Evolutionary conservation across 1,139 yeast genomes (phyloP).

Genomic region (Geotrichum macrosporum): DNA sequence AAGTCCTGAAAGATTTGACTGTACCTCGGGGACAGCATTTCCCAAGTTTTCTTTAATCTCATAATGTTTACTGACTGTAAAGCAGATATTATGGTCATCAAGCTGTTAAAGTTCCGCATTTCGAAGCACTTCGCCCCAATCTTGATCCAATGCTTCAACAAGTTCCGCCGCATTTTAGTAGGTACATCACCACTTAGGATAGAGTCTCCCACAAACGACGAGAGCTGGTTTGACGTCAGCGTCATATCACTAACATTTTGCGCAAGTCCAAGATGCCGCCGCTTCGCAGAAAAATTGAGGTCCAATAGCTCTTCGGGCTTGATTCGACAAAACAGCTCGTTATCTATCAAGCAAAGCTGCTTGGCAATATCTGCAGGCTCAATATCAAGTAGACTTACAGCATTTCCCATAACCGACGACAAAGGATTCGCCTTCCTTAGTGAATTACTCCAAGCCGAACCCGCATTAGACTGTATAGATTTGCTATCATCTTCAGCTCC

Average conservation of each 20-base stretch:
- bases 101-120: conserved; percentile 75
- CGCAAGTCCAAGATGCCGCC: conserved; percentile 55
- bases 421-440: conserved; percentile 21
- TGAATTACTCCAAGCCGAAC: conserved; percentile 23
- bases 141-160: conserved; percentile 76
- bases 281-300: conserved; percentile 64
- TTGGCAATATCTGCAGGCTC: conserved; percentile 80
- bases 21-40: conserved; percentile 57
- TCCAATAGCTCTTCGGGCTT: conserved; percentile 70
- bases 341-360: conserved; percentile 78
- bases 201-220: conserved; percentile 79
- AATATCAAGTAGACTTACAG: conserved; percentile 50
- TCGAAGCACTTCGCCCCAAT: conserved; percentile 75
- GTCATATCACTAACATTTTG: conserved; percentile 69
- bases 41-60: conserved; percentile 67
- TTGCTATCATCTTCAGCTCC: conserved; percentile 3
- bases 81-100: conserved; percentile 81
- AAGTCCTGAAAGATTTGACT: conserved; percentile 63
- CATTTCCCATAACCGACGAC: conserved; percentile 1
- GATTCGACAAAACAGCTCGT: conserved; percentile 61
- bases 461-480: background rate
- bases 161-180: conserved; percentile 51
- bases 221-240: conserved; percentile 69
- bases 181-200: conserved; percentile 43
- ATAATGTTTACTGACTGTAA: conserved; percentile 78